Base-by-base conservation (phyloP, 495 filamentous ascomycete genomes). In the Lindgomyces ingoldianus region DNA sequence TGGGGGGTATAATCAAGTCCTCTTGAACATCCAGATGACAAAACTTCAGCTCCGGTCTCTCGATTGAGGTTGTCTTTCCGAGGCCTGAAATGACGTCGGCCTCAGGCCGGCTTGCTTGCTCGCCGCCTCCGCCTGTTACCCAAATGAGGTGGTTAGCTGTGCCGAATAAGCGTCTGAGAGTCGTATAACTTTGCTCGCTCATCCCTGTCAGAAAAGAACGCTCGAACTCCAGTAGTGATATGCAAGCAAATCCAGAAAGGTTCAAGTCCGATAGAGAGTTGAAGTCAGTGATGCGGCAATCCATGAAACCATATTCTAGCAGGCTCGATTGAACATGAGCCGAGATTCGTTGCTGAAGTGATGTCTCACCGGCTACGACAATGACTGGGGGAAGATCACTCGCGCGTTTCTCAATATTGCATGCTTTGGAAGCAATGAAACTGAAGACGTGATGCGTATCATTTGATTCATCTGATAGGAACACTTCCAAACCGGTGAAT, bases 71-170 rank as follows among this genome's bases (percentile, higher is more conserved):
- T 1, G 70, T 70, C 0, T 75, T 47, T 18, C 69, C 67, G 1
- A 77, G 62, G 0, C 75, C 75, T 41, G 69, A 51, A 10, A 66
- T 64, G 18, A 78, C 10, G 11, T 72, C 71, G 14, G 64, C 61
- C 24, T 71, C 54, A 0, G 76, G 77, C 16, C 74, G 57, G 11
- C 69, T 74, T 0, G 73, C 67, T 1, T 65, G 14, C 1, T 59
- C 27, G 58, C 76, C 74, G 0, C 66, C 55, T 10, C 75, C 76
- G 22, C 62, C 55, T 0, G 74, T 75, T 0, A 77, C 72, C 74
- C 76, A 78, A 18, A 79, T 57, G n/a, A 76, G 9, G 1, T 39
- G 46, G 10, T 4, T 9, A 29, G 49, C 4, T 29, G 19, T 10
- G 4, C 11, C 49, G 11, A 52, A 11, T 4, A 52, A 25, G 19